Evolutionary conservation across 345 rosid genomes (phyloP).

Genomic region (Aegle marmelos): DNA sequence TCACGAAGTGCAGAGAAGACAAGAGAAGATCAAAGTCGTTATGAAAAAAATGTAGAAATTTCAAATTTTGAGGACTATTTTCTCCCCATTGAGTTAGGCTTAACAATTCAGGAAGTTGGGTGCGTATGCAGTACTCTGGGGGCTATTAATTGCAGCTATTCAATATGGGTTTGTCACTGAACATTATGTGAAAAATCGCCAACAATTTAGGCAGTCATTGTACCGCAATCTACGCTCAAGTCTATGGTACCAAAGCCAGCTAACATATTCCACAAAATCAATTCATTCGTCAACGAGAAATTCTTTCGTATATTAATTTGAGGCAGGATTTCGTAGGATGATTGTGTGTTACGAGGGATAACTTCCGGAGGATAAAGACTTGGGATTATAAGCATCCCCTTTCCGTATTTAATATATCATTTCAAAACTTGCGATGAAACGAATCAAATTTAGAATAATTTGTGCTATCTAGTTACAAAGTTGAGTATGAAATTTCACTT

Average conservation of each 20-base stretch:
- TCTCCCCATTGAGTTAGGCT: background rate
- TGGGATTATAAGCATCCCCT: too few relatives aligned
- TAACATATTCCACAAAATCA: background rate
- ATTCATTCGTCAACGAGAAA: background rate
- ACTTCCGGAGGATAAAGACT: rapidly evolving
- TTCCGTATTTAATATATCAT: too few relatives aligned
- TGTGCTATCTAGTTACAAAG: too few relatives aligned
- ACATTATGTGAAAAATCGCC: background rate
- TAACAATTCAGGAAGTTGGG: background rate
- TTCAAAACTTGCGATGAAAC: rapidly evolving
- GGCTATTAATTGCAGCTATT: background rate
- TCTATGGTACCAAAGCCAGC: background rate
- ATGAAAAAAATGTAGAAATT: too few relatives aligned
- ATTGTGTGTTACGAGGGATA: too few relatives aligned
- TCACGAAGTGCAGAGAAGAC: too few relatives aligned
- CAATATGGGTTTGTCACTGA: background rate
- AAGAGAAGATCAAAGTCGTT: too few relatives aligned
- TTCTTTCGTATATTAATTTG: too few relatives aligned
- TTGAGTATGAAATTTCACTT: too few relatives aligned
- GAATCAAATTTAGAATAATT: rapidly evolving
- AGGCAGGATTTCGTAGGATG: too few relatives aligned
- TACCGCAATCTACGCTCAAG: background rate
- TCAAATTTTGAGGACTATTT: too few relatives aligned
- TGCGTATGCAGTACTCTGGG: too few relatives aligned
- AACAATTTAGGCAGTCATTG: background rate